Base-by-base conservation (phyloP, 768 basidiomycete species). In the Lactarius quietus region DNA sequence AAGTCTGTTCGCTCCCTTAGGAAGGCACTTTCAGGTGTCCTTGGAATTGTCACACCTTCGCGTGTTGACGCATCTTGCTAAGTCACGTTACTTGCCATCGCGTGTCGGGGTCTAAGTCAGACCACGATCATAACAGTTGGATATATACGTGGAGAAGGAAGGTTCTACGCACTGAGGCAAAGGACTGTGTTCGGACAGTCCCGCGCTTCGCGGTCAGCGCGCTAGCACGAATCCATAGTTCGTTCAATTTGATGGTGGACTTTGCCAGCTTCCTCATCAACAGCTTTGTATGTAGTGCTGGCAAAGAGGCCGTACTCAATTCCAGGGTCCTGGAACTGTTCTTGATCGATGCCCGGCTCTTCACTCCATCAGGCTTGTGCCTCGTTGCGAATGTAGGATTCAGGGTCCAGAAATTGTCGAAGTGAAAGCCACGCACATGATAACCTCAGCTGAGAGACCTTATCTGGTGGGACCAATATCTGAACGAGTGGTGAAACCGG, bases 381-480 rank as follows among this genome's bases (percentile, higher is more conserved):
- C 69, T 95, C 94, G 6, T 92, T 94, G 68, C n/a, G 31, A 48
- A 48, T 26, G 35, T 17, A 63, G 17, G 48, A 53, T 63, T 54
- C 61, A 61, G 67, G 23, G 61, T 15, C n/a, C 61, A 45, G 26
- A 57, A 55, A 20, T 1, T 20, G 10, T 5, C 7, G 5, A 18
- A 0, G 45, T 53, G n/a, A 54, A 48, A 36, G 18, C 20, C 18
- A 84, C 90, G 57, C 70, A 93, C 89, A 93, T 95, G 58, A 96
- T 81, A 0, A 88, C 87, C 77, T 95, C 94, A 36, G 93, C 95
- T 20, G 92, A 92, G 0, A 95, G 94, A 0, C 94, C 94, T 73
- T 97, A 95, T 75, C 97, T 82, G 10, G 97, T 97, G 39, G 97
- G 97, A 73, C 97, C 97, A 65, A 99, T 98, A 86, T 98, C 97